Conservation (phyloP, 2,329 filamentous ascomycete species). For the Pyrenochaeta sp. region DNA sequence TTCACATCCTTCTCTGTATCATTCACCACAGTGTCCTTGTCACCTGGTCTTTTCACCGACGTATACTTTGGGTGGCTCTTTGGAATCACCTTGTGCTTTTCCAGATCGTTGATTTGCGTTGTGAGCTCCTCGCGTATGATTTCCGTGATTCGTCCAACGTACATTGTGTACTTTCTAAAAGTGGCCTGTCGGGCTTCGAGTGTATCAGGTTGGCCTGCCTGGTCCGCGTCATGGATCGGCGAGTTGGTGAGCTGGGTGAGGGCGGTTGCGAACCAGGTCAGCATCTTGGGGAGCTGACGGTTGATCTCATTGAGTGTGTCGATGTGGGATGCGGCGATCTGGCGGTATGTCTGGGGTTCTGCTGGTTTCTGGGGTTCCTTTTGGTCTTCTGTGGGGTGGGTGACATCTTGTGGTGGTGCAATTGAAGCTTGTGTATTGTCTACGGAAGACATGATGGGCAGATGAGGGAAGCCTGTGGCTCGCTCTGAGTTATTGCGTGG, state of each 20-base stretch:
- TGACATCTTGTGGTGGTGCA: slow-evolving; percentile 6
- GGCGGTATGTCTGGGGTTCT: slow-evolving; percentile 36
- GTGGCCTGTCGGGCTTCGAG: slow-evolving; percentile 55
- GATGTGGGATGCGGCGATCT: slow-evolving; percentile 44
- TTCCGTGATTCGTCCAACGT: slow-evolving; percentile 78
- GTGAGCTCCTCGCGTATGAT: slow-evolving; percentile 33
- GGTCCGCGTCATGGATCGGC: slow-evolving; percentile 61
- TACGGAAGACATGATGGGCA: slow-evolving; percentile 24
- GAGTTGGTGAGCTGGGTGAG: slow-evolving; percentile 68
- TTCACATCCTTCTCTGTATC: slow-evolving; percentile 43
- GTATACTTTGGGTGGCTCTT: slow-evolving; percentile 31
- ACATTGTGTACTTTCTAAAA: slow-evolving; percentile 63
- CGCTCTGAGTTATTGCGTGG: background rate
- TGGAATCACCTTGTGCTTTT: slow-evolving; percentile 43
- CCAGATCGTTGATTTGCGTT: slow-evolving; percentile 42
- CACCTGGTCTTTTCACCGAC: slow-evolving; percentile 5
- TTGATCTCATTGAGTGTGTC: slow-evolving; percentile 41
- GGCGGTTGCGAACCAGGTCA: slow-evolving; percentile 81
- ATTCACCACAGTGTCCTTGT: slow-evolving; percentile 14
- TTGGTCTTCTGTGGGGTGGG: background rate
- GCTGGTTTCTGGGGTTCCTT: slow-evolving; percentile 7
- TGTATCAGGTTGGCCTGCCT: slow-evolving; percentile 35
- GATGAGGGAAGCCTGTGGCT: background rate
- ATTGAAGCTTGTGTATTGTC: slow-evolving; percentile 4
- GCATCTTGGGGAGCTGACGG: slow-evolving; percentile 53